phyloP scores from a whole-genome alignment of 345 rosid species.

The Syzygium grande region DNA sequence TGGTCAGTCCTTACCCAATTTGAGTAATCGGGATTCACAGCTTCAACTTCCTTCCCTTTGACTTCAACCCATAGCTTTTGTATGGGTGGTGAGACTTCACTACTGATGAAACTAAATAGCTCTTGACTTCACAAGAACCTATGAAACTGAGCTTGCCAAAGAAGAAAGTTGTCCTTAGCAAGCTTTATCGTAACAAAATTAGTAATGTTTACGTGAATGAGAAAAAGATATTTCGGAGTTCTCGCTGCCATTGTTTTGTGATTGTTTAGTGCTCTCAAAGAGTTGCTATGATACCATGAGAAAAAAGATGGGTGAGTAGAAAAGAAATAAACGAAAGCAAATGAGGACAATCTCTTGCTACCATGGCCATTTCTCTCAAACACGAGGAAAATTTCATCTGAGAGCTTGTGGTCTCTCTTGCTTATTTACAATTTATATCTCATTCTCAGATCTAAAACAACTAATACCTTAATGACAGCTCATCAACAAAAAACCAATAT shows the following conservation, averaged over 20 bases:
- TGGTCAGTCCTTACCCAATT: background rate
- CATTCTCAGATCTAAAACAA: background rate
- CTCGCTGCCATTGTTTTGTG: no score
- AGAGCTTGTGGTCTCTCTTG: background rate
- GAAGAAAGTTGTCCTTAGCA: background rate
- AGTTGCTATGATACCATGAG: no score
- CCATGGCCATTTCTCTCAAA: background rate
- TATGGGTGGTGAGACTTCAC: background rate
- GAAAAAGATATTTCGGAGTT: no score
- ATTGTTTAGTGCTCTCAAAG: no score
- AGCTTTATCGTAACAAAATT: background rate
- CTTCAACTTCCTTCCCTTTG: background rate
- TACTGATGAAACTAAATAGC: background rate
- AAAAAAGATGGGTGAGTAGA: background rate
- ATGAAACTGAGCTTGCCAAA: background rate
- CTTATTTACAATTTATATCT: background rate
- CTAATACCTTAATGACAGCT: background rate
- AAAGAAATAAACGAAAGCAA: background rate
- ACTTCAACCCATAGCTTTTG: background rate
- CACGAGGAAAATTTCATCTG: background rate
- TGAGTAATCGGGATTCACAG: background rate
- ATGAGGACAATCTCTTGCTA: background rate
- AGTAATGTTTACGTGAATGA: no score
- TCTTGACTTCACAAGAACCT: conserved; percentile 16
- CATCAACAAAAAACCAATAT: background rate